Evolutionary conservation across 2,329 filamentous ascomycete genomes (phyloP).

Genomic region (Neurospora sp.): DNA sequence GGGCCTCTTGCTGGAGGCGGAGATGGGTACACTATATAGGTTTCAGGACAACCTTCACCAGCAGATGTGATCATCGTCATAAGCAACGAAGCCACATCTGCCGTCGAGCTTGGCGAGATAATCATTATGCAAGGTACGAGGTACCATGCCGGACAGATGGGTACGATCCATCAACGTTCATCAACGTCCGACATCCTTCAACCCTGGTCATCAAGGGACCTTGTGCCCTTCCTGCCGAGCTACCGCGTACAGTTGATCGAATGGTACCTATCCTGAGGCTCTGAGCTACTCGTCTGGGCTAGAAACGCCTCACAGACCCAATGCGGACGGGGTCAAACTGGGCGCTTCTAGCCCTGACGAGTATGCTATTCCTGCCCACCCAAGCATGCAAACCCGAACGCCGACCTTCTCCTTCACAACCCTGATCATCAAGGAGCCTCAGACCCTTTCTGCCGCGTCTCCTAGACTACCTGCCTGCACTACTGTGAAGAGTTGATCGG

Average conservation of each 20-base stretch:
- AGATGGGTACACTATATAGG: neutral
- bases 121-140: neutral
- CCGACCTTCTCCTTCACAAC: neutral
- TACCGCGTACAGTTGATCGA: no score
- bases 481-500: neutral
- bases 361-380: no score
- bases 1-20: neutral
- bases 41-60: neutral
- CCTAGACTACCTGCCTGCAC: neutral
- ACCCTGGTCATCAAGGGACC: no score
- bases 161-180: neutral
- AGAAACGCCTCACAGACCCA: no score
- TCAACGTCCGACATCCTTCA: neutral
- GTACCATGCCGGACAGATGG: neutral
- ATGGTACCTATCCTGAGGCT: no score
- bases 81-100: neutral
- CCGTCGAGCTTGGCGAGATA: neutral
- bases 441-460: neutral
- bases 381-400: no score
- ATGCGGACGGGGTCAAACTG: no score
- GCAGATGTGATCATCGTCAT: neutral
- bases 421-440: neutral
- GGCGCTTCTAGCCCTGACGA: no score
- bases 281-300: no score
- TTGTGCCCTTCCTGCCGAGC: no score